phyloP scores from a whole-genome alignment of 192 early-diverging fungal genomes.

The Paraglomus brasilianum region DNA sequence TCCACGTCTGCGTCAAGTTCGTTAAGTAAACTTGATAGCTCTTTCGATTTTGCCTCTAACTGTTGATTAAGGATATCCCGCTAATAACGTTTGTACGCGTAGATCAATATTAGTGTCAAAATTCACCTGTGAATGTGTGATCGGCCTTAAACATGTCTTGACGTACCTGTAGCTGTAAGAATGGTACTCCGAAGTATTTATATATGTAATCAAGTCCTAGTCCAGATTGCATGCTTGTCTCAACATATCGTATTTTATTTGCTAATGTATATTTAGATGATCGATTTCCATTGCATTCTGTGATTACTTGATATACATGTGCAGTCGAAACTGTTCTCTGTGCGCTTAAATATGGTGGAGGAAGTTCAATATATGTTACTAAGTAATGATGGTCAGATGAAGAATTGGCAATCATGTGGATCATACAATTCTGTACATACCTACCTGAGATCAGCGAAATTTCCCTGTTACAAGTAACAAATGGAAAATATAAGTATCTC shows the following conservation, averaged over 20 bases:
- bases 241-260: constrained; percentile 54
- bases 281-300: constrained; percentile 9
- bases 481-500: not conserved
- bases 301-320: constrained; percentile 20
- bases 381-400: constrained; percentile 32
- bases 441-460: constrained; percentile 39
- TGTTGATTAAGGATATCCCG: constrained; percentile 54
- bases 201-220: constrained; percentile 54
- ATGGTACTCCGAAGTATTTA: constrained; percentile 55
- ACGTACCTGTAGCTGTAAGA: constrained; percentile 55
- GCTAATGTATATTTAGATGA: constrained; percentile 31
- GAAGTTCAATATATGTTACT: not conserved
- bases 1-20: constrained; percentile 40
- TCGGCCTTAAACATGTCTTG: not conserved
- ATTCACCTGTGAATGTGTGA: not conserved
- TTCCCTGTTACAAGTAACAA: constrained; percentile 34
- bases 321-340: not conserved
- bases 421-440: constrained; percentile 4
- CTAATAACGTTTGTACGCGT: constrained; percentile 27
- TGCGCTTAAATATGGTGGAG: not conserved
- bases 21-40: constrained; percentile 45
- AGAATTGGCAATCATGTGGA: constrained; percentile 12
- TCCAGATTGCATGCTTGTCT: constrained; percentile 53
- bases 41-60: constrained; percentile 52
- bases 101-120: too few relatives aligned